These are phyloP conservation scores for Globisporangium alternatum DNA, from an alignment of 352 stramenopile species.

Conservation along the genomic window DNA sequence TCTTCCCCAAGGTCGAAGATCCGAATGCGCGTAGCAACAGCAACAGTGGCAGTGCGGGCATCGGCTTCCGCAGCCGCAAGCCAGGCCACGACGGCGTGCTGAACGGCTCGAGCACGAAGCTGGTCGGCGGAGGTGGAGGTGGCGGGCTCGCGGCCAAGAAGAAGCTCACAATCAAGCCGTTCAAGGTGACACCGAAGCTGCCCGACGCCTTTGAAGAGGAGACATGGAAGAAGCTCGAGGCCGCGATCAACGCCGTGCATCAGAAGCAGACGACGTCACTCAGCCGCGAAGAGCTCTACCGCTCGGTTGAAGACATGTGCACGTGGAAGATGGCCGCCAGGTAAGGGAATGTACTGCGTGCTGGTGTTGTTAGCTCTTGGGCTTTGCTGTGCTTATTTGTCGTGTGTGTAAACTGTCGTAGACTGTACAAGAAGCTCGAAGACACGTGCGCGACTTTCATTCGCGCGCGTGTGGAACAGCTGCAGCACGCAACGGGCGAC, in stretches of 20 bases:
- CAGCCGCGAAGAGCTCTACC: slow-evolving; percentile 82
- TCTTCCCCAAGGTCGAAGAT: slow-evolving; percentile 19
- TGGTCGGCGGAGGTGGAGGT: not conserved
- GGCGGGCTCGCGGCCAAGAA: slow-evolving; percentile 34
- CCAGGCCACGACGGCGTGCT: slow-evolving; percentile 16
- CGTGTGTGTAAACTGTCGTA: slow-evolving; percentile 8
- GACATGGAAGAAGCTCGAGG: slow-evolving; percentile 72
- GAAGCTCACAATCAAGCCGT: slow-evolving; percentile 87
- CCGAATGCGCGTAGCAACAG: slow-evolving; percentile 4
- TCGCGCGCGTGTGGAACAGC: slow-evolving; percentile 39
- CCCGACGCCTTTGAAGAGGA: slow-evolving; percentile 73
- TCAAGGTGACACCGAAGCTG: slow-evolving; percentile 75
- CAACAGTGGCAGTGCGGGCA: not conserved
- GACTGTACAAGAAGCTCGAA: slow-evolving; percentile 67
- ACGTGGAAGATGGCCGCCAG: slow-evolving; percentile 90
- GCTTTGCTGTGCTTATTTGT: not conserved
- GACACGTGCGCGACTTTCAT: slow-evolving; percentile 72
- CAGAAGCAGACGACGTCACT: slow-evolving; percentile 60
- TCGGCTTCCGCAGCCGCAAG: slow-evolving; percentile 17
- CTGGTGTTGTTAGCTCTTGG: not conserved
- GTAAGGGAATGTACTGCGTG: slow-evolving; percentile 14
- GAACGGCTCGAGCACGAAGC: slow-evolving; percentile 18
- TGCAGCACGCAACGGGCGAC: slow-evolving; percentile 61
- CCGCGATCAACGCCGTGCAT: slow-evolving; percentile 63
- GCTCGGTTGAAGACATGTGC: slow-evolving; percentile 88